Conservation (phyloP, 208 protist genomes). For the Acanthamoeba castellanii region DNA sequence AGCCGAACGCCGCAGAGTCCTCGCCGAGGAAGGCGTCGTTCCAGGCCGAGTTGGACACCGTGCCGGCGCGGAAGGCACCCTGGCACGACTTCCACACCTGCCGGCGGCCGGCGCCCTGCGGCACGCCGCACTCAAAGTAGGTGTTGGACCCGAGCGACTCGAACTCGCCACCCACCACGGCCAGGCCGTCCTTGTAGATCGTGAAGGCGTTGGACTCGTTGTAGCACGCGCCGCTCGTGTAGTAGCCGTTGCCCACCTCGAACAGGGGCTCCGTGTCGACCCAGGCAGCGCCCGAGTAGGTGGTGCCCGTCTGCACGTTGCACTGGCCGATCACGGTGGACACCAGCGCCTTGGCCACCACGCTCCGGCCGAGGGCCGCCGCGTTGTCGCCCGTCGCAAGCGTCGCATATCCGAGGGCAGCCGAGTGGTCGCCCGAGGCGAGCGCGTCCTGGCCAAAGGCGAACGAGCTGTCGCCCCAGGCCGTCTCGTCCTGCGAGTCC, state of each 20-base stretch:
- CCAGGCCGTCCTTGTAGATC: slow-evolving; percentile 11
- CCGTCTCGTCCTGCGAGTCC: background rate
- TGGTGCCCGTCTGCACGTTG: background rate
- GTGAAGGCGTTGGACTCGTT: slow-evolving; percentile 29
- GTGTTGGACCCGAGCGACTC: background rate
- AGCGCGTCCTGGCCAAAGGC: background rate
- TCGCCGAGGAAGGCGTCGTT: slow-evolving; percentile 6
- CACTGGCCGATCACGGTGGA: background rate
- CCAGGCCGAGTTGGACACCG: slow-evolving; percentile 6
- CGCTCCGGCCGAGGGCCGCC: background rate
- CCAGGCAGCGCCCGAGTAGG: background rate
- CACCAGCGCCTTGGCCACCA: background rate
- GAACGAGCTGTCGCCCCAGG: background rate
- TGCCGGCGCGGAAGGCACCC: slow-evolving; percentile 4
- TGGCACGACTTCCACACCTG: background rate
- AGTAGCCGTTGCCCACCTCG: background rate
- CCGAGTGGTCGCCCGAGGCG: background rate
- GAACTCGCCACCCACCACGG: background rate
- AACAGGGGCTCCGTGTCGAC: background rate
- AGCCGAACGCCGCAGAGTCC: slow-evolving; percentile 31
- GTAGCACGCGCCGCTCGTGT: background rate
- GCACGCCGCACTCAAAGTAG: background rate
- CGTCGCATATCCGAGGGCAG: background rate
- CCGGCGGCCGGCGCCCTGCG: background rate
- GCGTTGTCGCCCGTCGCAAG: background rate